A percentile compares a stretch with the other conserved stretches of the same genome.
Conservation (phyloP, 2,329 filamentous ascomycete genomes). For the Ambrosiella xylebori region DNA sequence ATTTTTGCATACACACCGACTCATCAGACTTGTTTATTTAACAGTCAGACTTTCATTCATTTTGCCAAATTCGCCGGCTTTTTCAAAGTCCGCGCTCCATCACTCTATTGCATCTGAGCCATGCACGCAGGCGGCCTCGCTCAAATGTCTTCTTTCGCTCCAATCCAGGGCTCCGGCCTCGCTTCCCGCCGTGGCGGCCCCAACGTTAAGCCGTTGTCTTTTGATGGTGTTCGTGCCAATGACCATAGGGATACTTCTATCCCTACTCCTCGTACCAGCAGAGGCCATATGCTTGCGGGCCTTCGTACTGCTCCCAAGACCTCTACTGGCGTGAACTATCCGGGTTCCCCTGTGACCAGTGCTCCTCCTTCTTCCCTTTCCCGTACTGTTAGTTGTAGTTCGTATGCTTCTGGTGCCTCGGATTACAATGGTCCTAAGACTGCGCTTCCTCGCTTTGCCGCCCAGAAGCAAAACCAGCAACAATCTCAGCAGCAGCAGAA, state of each 20-base stretch:
- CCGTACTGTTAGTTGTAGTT: conserved; percentile 30
- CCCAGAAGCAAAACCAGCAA: conserved; percentile 18
- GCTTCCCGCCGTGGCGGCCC: conserved; percentile 70
- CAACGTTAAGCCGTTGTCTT: conserved; percentile 79
- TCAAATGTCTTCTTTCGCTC: conserved; percentile 78
- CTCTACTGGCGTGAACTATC: conserved; percentile 51
- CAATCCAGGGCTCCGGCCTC: conserved; percentile 58
- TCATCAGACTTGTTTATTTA: neutral
- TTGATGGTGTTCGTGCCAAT: conserved; percentile 52
- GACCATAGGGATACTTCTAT: conserved; percentile 48
- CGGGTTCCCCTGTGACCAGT: conserved; percentile 38
- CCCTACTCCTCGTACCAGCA: conserved; percentile 79
- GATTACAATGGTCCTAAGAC: conserved; percentile 34
- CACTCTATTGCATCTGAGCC: conserved; percentile 23
- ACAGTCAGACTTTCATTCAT: conserved; percentile 9
- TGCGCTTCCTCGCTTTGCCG: conserved; percentile 32
- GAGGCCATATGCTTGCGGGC: conserved; percentile 83
- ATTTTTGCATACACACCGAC: neutral
- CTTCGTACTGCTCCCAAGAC: conserved; percentile 88
- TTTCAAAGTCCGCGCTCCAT: neutral
- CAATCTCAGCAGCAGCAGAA: conserved; percentile 7
- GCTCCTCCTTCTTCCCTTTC: conserved; percentile 24
- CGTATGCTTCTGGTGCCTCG: conserved; percentile 25
- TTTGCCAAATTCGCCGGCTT: conserved; percentile 7
- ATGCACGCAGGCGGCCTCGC: conserved; percentile 98